Base-by-base conservation (phyloP, 352 stramenopile genomes). In the Pythium monospermum region DNA sequence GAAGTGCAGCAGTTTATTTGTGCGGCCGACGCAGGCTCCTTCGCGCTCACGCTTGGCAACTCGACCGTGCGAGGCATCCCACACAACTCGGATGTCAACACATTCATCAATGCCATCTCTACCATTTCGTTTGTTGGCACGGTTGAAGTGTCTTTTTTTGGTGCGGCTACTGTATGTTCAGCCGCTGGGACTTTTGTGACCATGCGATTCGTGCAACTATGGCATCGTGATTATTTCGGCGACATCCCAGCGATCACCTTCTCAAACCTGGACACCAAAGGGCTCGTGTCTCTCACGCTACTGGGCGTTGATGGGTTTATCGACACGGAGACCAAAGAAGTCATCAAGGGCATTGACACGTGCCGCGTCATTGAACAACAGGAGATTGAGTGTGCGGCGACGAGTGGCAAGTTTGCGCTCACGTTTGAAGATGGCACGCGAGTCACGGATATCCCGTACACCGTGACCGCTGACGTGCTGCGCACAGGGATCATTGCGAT, bases 1-100 rank as follows among this genome's bases (percentile, higher is more conserved):
- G 80, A 91, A 59, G 73, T 87, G 21, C 80, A 91, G 50, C 74
- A 83, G 33, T 91, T 91, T 46, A 85, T 87, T 31, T 91, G 80
- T 45, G 78, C 78, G 6, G 80, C 80, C 0, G 73, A 87, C 51
- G 59, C 64, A 0, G 80, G 77, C 0, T 50, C 67, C 16, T 85
- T 89, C n/a, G 61, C 71, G 6, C 49, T 89, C 42, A 83, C 66
- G 6, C 79, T 88, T 36, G 68, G 49, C 26, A 75, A 76, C 39
- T 33, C 80, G 25, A 85, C 75, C 2, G 57, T 91, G 23, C 52
- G 62, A 4, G 68, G 64, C 27, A 84, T 88, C 36, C 77, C 80
- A 16, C 84, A 63, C 53, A 83, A 76, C 16, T 59, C 69, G 3
- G 74, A 88, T 39, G 36, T 63, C 16, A 83, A 80, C 51, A 86